Evolutionary conservation across 352 stramenopile species (phyloP), one percentile per base, ranked within the genome.

Genomic region (Globisporangium takayamanum): DNA sequence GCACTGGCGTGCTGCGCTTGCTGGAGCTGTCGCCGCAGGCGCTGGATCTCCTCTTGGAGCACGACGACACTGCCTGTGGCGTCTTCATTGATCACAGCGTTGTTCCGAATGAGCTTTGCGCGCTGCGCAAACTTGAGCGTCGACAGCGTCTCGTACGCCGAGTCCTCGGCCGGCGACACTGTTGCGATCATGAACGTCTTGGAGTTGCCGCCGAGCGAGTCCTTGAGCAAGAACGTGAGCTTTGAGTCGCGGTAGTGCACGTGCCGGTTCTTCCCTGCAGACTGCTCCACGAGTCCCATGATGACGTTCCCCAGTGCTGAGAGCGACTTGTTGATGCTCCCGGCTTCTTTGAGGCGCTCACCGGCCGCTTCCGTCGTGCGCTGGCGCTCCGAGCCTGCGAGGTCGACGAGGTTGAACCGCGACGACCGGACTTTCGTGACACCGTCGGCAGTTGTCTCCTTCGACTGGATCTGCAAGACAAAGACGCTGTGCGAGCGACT

Each of bases 371-470:
- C 95, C 5, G 97, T 99, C 67, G 92, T 96, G 18, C 91, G 87
- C 59, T 98, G 95, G 52, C 95, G 97, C 74, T 99, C 97, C 3
- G 92, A 98, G 14, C 97, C 97, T 15, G 97, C 97, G 42, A 99
- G 75, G 79, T 99, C 97, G 18, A 99, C 97, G 28, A 99, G 76
- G 66, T 99, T 99, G 33, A 99, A 91, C 6, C 95, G 94, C 6
- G 95, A 98, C 8, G 72, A 75, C 5, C 84, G 77, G 25, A 76
- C 88, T 53, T 85, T 87, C 11, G 77, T 88, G 50, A 84, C 62
- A 18, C 81, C 82, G 56, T 87, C 73, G 1, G 68, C 22, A 0
- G 69, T 80, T 11, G 64, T 81, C 42, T 89, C 80, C 47, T 75
- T 85, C 0, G 79, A 81, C 68, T 90, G 76, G 51, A 94, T 72